Evolutionary conservation across 805 yeast species (phyloP).

Genomic region (Saccharomyces paradoxus): DNA sequence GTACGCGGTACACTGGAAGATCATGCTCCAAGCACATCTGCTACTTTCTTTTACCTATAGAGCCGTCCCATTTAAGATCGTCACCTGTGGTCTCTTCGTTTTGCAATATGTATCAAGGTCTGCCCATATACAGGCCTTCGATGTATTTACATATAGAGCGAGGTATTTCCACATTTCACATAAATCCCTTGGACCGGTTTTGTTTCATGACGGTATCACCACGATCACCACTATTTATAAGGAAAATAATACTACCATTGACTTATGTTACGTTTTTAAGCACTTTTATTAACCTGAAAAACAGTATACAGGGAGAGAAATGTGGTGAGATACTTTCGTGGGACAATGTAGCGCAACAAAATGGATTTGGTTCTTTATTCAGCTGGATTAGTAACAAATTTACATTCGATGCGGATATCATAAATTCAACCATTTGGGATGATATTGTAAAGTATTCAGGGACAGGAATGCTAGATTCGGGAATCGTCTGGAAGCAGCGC

Average conservation of each 20-base stretch:
- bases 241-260: conserved; percentile 36
- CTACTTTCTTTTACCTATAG: conserved; percentile 17
- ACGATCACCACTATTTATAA: conserved; percentile 83
- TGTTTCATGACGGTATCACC: conserved; percentile 66
- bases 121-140: conserved; percentile 16
- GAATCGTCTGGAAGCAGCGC: conserved; percentile 21
- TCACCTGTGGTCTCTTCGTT: conserved; percentile 6
- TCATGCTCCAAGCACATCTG: conserved; percentile 16
- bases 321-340: conserved; percentile 13
- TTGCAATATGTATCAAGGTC: conserved; percentile 5
- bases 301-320: conserved; percentile 5
- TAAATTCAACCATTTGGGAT: conserved; percentile 12
- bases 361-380: conserved; percentile 11
- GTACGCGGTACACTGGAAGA: conserved; percentile 12
- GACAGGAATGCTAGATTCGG: conserved; percentile 10
- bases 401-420: conserved; percentile 8
- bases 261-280: conserved; percentile 15
- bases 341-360: conserved; percentile 11
- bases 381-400: conserved; percentile 12
- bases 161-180: conserved; percentile 16
- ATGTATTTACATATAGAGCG: conserved; percentile 14
- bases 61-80: conserved; percentile 7
- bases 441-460: conserved; percentile 12
- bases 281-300: conserved; percentile 12
- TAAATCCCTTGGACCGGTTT: conserved; percentile 23